Evolutionary conservation across 768 basidiomycete genomes (phyloP).

Genomic region (Pleurotus pulmonarius): DNA sequence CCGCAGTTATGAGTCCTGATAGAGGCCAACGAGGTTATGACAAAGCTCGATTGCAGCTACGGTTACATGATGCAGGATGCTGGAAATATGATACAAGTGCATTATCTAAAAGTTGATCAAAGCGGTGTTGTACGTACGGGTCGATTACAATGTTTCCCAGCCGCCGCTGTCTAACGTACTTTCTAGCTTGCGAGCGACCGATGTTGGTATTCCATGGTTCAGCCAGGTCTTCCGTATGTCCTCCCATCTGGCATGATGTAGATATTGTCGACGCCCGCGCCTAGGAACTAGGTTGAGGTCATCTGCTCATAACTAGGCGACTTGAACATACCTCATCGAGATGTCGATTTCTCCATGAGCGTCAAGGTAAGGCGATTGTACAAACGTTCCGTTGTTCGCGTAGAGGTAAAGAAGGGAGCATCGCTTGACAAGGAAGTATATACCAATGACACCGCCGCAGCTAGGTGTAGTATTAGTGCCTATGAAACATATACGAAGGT

Average conservation of each 20-base stretch:
- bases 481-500: too few relatives aligned
- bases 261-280: conserved; percentile 83
- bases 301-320: neutral
- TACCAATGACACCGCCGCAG: conserved; percentile 84
- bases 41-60: too few relatives aligned
- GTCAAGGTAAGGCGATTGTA: conserved; percentile 88
- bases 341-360: conserved; percentile 91
- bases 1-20: too few relatives aligned
- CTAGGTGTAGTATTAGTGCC: conserved; percentile 34
- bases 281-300: conserved; percentile 30
- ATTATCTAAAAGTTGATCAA: too few relatives aligned
- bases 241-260: conserved; percentile 85
- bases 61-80: too few relatives aligned
- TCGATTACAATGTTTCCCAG: conserved; percentile 75
- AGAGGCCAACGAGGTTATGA: too few relatives aligned
- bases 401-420: conserved; percentile 89
- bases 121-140: neutral
- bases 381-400: conserved; percentile 85
- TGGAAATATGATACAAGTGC: too few relatives aligned
- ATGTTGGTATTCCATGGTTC: conserved; percentile 82
- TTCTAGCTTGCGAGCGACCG: conserved; percentile 87
- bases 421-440: conserved; percentile 90
- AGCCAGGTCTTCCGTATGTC: conserved; percentile 92
- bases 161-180: conserved; percentile 86
- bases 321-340: conserved; percentile 70